Base-by-base conservation (phyloP, 1,139 yeast species). In the Meyerozyma smithsonii region DNA sequence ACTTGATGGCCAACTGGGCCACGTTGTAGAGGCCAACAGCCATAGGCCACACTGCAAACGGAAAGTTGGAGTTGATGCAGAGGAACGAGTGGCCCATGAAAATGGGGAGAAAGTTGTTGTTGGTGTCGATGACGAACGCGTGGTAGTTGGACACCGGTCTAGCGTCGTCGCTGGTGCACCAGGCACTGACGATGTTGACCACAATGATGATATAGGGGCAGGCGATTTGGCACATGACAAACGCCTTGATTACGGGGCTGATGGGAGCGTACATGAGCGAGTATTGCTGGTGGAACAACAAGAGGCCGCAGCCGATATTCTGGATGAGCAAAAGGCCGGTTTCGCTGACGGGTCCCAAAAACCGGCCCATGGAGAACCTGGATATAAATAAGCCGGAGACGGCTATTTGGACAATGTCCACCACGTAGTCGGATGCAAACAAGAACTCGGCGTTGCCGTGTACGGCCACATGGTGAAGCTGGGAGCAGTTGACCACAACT, bases 51-150 rank as follows among this genome's bases (percentile, higher is more conserved):
- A 36, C 39, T 34, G 45, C 36, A 30, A 50, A 40, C 3, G 52
- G 54, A 43, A 55, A 52, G 26, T 44, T 42, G 36, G 48, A 42
- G 36, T 52, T 55, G 8, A 58, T 46, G 25, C 48, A 48, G 4
- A 53, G 44, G 40, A 59, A 61, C 10, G 64, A 59, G 39, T 56
- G 59, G 33, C 63, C 54, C 35, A 62, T 54, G 41, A 60, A 46
- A 10, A 61, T 52, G 6, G 66, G 64, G 32, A 61, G 47, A 37
- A 49, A 55, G 44, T 57, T 58, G 42, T 61, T 59, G 44, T 61
- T 61, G n/a, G 51, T 46, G 26, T 55, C 58, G 28, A 43, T 42
- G 26, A 57, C 39, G 33, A 54, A 48, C 8, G 36, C 32, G 3
- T 16, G 23, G 14, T 18, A 36, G 37, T 36, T 19, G 23, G 23